A percentile compares a stretch with the other conserved stretches of the same genome.
phyloP scores from a whole-genome alignment of 371 early-diverging fungal genomes.

The Thermomucor indicae-seudaticae region DNA sequence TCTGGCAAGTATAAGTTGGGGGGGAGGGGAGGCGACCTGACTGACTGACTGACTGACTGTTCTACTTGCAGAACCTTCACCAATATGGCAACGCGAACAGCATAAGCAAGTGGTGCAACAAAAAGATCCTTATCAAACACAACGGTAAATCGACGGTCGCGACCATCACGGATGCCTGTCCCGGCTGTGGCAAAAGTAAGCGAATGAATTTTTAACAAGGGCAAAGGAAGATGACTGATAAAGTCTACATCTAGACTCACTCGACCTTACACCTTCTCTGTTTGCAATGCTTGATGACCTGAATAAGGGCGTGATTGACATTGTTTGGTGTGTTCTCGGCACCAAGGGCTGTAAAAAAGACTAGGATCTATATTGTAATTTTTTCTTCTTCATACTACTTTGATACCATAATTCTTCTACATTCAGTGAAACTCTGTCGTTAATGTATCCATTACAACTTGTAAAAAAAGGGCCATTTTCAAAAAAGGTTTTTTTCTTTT shows the following conservation, averaged over 20 bases:
- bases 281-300: conserved; percentile 48
- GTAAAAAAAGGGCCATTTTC: too few relatives aligned
- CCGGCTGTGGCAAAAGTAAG: conserved; percentile 14
- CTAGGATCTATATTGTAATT: too few relatives aligned
- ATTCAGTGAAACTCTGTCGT: too few relatives aligned
- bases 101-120: conserved; percentile 35
- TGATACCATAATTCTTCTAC: too few relatives aligned
- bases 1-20: conserved; percentile 14
- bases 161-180: conserved; percentile 35
- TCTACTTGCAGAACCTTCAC: conserved; percentile 14
- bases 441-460: too few relatives aligned
- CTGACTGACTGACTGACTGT: too few relatives aligned
- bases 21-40: neutral
- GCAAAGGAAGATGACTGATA: neutral
- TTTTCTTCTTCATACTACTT: too few relatives aligned
- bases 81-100: conserved; percentile 27
- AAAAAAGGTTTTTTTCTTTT: too few relatives aligned
- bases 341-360: conserved; percentile 18
- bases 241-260: conserved; percentile 14
- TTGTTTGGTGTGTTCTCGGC: conserved; percentile 47
- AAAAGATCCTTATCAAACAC: conserved; percentile 23
- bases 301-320: conserved; percentile 46
- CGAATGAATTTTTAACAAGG: neutral
- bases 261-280: conserved; percentile 58
- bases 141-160: conserved; percentile 15